Evolutionary conservation across 2,329 filamentous ascomycete genomes (phyloP).

Genomic region (Sphaerulina musiva): DNA sequence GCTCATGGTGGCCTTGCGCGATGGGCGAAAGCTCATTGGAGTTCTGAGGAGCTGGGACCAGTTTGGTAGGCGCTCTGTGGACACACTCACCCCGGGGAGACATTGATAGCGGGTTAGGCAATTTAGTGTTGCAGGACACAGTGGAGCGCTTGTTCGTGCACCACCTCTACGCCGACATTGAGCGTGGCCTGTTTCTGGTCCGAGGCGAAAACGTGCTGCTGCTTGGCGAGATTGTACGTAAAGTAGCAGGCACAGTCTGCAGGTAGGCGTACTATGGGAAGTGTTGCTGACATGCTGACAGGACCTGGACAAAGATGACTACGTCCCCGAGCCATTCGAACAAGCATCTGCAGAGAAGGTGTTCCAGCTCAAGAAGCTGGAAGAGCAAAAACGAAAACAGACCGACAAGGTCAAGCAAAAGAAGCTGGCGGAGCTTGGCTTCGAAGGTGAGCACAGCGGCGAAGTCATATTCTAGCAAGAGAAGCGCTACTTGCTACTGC

Average conservation of each 20-base stretch:
- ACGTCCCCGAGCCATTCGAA: slow-evolving; percentile 64
- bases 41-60: slow-evolving; percentile 95
- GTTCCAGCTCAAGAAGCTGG: slow-evolving; percentile 64
- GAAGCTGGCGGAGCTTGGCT: slow-evolving; percentile 71
- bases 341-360: slow-evolving; percentile 63
- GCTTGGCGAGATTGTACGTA: slow-evolving; percentile 72
- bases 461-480: slow-evolving; percentile 58
- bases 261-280: not conserved
- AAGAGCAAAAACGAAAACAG: slow-evolving; percentile 61
- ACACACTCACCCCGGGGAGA: not conserved
- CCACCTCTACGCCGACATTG: slow-evolving; percentile 73
- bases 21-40: slow-evolving; percentile 89
- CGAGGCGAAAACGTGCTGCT: slow-evolving; percentile 95
- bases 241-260: not conserved
- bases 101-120: slow-evolving; percentile 53
- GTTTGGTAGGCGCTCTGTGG: slow-evolving; percentile 59
- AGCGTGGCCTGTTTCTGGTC: slow-evolving; percentile 82
- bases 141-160: slow-evolving; percentile 77
- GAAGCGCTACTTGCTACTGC: slow-evolving; percentile 4
- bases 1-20: slow-evolving; percentile 81
- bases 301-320: slow-evolving; percentile 93
- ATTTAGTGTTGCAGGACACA: slow-evolving; percentile 89
- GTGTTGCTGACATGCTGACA: slow-evolving; percentile 24
- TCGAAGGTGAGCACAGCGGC: slow-evolving; percentile 77
- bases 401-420: slow-evolving; percentile 65